Conservation (phyloP, 2,329 filamentous ascomycete species). For the Ophiostoma montium region DNA sequence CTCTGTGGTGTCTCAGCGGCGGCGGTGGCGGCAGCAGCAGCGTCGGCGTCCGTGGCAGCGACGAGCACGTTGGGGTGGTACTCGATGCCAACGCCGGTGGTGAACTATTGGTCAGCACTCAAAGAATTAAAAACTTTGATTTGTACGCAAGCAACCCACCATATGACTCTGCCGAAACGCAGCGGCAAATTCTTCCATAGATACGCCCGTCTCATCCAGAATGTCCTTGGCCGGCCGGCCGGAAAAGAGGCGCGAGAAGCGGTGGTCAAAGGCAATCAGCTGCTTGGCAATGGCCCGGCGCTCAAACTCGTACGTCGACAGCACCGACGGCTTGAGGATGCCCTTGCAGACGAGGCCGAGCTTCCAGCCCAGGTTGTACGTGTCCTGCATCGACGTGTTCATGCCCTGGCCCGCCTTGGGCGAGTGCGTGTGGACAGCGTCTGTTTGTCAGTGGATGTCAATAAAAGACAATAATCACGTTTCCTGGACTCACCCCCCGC, state of each 20-base stretch:
- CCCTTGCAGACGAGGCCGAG: conserved; percentile 24
- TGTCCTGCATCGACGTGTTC: conserved; percentile 48
- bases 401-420: conserved; percentile 46
- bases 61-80: conserved; percentile 8
- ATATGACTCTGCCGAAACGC: conserved; percentile 7
- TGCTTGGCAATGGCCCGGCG: conserved; percentile 42
- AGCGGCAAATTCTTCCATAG: conserved; percentile 35
- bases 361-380: conserved; percentile 33
- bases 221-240: conserved; percentile 37
- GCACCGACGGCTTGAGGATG: conserved; percentile 19
- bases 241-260: conserved; percentile 33
- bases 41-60: not conserved
- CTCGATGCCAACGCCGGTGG: conserved; percentile 5
- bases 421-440: conserved; percentile 33
- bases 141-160: not conserved
- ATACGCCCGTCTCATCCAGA: conserved; percentile 41
- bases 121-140: too few species aligned
- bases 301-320: conserved; percentile 29
- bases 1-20: not conserved
- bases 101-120: conserved; percentile 1
- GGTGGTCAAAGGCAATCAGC: conserved; percentile 41
- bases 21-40: too few species aligned
- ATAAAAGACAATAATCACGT: too few species aligned
- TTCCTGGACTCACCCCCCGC: conserved; percentile 24
- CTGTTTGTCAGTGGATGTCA: not conserved